Evolutionary conservation across 2,329 filamentous ascomycete genomes (phyloP), one percentile per base, ranked within the genome.

Genomic region (Fusarium newnesense): DNA sequence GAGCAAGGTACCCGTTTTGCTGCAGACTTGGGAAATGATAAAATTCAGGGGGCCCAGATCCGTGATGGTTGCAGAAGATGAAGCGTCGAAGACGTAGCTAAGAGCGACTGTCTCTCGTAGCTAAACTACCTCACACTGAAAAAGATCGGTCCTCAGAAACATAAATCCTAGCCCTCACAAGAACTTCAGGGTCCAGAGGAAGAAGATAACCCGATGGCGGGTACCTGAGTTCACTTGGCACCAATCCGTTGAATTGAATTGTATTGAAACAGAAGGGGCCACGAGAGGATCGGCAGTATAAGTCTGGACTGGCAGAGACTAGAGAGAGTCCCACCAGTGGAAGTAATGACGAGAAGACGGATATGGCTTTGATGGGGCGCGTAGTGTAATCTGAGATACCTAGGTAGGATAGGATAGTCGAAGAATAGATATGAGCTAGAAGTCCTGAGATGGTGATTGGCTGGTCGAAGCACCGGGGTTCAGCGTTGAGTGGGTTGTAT

Each of bases 401-500:
- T 24, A 24, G 24, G 24, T 24, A 24, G 24, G 49, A n/a, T 36
- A 52, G 49, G 32, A 52, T 50, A 70, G 67, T 52, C 40, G 52
- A 65, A 65, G 30, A 34, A 42, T 40, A 54, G 53, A 37, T 40
- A 52, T 58, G 53, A 47, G 49, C 54, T 60, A 58, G 46, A 69
- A 52, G 43, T 28, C 49, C 18, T 44, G 26, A 40, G 49, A 60
- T 49, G 53, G 37, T 72, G 71, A 74, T 74, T 74, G 68, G 71
- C 44, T 8, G 57, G 62, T 43, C 30, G 24, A 44, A 68, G 49
- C 26, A 62, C 36, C 46, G 37, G 26, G 34, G 62, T 30, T 50
- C 37, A 54, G 53, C 30, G 28, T 68, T 26, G 57, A 65, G 71
- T 74, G 67, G 71, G 61, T 61, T 71, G 59, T 69, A 72, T 74